Evolutionary conservation across 495 filamentous ascomycete genomes (phyloP).

Genomic region (Neurospora tetraspora): DNA sequence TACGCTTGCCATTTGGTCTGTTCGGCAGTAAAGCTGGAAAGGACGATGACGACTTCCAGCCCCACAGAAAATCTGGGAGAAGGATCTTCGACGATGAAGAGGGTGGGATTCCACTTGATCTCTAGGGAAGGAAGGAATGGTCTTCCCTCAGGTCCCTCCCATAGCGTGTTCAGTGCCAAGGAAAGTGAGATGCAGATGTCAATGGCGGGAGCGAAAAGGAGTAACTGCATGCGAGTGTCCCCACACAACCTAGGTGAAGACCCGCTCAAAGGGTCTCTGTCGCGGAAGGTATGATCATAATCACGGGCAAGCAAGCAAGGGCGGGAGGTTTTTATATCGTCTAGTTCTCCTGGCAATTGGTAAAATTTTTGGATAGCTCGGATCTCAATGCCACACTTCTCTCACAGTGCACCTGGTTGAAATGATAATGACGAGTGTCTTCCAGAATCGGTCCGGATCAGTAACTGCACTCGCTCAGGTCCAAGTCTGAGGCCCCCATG

Average conservation of each 20-base stretch:
- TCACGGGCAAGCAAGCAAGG: background rate
- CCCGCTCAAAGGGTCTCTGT: no score
- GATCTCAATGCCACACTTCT: background rate
- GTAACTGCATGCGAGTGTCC: background rate
- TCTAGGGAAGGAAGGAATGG: background rate
- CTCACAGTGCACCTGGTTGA: background rate
- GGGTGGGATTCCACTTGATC: background rate
- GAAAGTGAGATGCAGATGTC: background rate
- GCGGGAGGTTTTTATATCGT: background rate
- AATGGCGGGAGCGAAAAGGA: background rate
- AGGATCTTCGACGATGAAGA: background rate
- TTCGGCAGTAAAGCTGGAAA: background rate
- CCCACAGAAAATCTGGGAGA: background rate
- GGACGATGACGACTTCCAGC: background rate
- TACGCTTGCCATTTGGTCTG: background rate
- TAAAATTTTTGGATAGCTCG: background rate
- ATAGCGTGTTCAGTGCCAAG: background rate
- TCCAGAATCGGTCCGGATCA: background rate
- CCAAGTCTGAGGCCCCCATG: background rate
- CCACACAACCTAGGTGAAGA: no score
- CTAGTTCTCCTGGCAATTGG: background rate
- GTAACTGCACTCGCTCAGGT: background rate
- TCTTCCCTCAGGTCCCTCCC: background rate
- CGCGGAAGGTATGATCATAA: background rate
- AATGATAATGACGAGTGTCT: background rate